Evolutionary conservation across 352 stramenopile genomes (phyloP).

Genomic region (Globisporangium acanthophoron): DNA sequence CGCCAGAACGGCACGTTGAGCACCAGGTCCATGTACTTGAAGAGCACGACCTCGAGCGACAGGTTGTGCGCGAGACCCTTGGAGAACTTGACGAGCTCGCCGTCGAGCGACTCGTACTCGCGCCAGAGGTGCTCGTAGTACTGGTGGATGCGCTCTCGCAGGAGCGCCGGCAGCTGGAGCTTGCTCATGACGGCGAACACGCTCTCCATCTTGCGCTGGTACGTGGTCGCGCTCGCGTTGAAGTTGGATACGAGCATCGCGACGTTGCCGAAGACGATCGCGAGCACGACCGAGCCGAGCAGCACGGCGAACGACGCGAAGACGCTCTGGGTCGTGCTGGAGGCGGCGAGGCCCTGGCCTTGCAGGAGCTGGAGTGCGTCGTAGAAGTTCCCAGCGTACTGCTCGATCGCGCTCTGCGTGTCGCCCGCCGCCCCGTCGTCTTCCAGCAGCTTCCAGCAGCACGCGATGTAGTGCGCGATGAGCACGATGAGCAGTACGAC

Average conservation of each 20-base stretch:
- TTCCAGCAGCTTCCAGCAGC: conserved; percentile 37
- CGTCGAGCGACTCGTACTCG: conserved; percentile 61
- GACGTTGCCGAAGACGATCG: conserved; percentile 59
- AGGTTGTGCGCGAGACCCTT: conserved; percentile 60
- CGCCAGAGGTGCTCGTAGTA: conserved; percentile 67
- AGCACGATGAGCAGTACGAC: conserved; percentile 33
- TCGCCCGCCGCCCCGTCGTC: not conserved
- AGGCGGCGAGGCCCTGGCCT: conserved; percentile 32
- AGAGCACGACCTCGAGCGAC: conserved; percentile 60
- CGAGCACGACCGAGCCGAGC: conserved; percentile 43
- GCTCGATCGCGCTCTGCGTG: conserved; percentile 1
- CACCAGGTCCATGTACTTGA: conserved; percentile 60
- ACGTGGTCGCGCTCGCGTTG: conserved; percentile 40
- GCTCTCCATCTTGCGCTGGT: conserved; percentile 59
- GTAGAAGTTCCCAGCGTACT: conserved; percentile 41
- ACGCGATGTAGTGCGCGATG: conserved; percentile 46
- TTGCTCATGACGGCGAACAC: conserved; percentile 52
- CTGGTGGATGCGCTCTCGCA: conserved; percentile 60
- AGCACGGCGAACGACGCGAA: conserved; percentile 41
- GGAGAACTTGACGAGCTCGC: conserved; percentile 38
- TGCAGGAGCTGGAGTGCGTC: conserved; percentile 42
- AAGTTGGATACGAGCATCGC: conserved; percentile 56
- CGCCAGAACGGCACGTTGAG: conserved; percentile 34
- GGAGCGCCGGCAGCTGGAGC: conserved; percentile 27
- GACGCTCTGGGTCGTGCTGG: conserved; percentile 21